These are phyloP conservation scores for Talaromyces funiculosus DNA, from an alignment of 2,329 filamentous ascomycete species.

Conservation along the genomic window DNA sequence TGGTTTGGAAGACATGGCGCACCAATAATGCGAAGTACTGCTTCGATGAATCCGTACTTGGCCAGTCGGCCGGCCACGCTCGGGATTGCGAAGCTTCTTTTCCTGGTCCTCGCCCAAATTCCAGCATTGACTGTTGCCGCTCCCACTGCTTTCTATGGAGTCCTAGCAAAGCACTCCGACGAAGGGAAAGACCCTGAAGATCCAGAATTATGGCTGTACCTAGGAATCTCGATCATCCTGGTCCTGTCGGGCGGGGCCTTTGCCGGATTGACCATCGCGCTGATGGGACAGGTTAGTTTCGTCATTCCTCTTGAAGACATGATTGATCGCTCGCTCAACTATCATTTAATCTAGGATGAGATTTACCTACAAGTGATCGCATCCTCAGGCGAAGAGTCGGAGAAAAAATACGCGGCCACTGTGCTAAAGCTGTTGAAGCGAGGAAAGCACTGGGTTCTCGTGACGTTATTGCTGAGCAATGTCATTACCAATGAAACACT, in stretches of 20 bases:
- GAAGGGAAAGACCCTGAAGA: slow-evolving; percentile 52
- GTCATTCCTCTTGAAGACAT: too few species aligned
- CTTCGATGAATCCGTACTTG: slow-evolving; percentile 26
- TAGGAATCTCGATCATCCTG: slow-evolving; percentile 69
- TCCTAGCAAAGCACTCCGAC: slow-evolving; percentile 24
- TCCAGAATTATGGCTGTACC: slow-evolving; percentile 71
- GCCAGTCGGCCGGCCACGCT: slow-evolving; percentile 35
- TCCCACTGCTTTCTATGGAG: slow-evolving; percentile 18
- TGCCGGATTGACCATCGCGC: slow-evolving; percentile 70
- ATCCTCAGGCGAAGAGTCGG: slow-evolving; percentile 74
- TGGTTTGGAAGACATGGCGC: background rate
- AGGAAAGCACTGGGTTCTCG: slow-evolving; percentile 97
- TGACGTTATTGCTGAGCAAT: slow-evolving; percentile 88
- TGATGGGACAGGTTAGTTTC: slow-evolving; percentile 55
- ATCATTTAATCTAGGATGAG: slow-evolving; percentile 61
- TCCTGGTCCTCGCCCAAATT: slow-evolving; percentile 33
- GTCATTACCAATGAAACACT: slow-evolving; percentile 97
- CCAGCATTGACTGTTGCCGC: slow-evolving; percentile 38
- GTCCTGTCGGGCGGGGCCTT: slow-evolving; percentile 89
- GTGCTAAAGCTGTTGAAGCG: slow-evolving; percentile 74
- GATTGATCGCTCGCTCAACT: background rate
- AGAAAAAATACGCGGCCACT: slow-evolving; percentile 75
- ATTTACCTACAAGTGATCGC: slow-evolving; percentile 95
- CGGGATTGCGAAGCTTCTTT: slow-evolving; percentile 37
- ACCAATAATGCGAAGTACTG: background rate